These are phyloP conservation scores for Hypoxylon sp. DNA, from an alignment of 2,329 filamentous ascomycete species.

Conservation along the genomic window DNA sequence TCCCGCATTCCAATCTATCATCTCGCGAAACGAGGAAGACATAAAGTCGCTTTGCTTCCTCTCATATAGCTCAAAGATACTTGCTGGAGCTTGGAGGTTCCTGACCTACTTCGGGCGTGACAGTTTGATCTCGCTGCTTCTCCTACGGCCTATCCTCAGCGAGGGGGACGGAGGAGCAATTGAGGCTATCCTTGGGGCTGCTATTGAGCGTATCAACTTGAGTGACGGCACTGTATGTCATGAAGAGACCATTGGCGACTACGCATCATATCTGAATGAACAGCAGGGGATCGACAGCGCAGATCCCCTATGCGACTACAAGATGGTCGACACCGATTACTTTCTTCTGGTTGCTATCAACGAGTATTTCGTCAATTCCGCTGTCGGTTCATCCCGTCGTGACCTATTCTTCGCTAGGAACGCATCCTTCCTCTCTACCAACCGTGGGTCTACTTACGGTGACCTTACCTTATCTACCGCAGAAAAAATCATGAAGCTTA, in stretches of 20 bases:
- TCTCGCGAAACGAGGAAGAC: conserved; percentile 62
- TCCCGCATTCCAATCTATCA: conserved; percentile 61
- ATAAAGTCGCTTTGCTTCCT: conserved; percentile 72
- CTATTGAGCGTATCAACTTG: conserved; percentile 72
- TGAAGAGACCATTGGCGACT: conserved; percentile 76
- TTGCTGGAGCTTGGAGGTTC: conserved; percentile 76
- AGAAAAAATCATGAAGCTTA: conserved; percentile 70
- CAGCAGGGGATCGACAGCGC: conserved; percentile 68
- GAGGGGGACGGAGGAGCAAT: conserved; percentile 68
- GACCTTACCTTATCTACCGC: conserved; percentile 67
- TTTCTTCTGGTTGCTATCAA: conserved; percentile 71
- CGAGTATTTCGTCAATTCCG: conserved; percentile 69
- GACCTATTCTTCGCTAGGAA: conserved; percentile 58
- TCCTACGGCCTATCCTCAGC: conserved; percentile 72
- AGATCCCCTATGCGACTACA: conserved; percentile 69
- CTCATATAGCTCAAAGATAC: conserved; percentile 73
- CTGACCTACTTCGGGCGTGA: conserved; percentile 78
- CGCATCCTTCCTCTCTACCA: conserved; percentile 65
- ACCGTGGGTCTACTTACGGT: conserved; percentile 67
- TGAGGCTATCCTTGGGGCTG: conserved; percentile 73
- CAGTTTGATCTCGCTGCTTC: conserved; percentile 72
- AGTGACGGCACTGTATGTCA: conserved; percentile 74
- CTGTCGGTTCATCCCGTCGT: conserved; percentile 58
- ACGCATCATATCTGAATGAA: conserved; percentile 72
- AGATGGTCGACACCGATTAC: conserved; percentile 76